These are phyloP conservation scores for Hydnum rufescens DNA, from an alignment of 768 basidiomycete species.

Conservation along the genomic window DNA sequence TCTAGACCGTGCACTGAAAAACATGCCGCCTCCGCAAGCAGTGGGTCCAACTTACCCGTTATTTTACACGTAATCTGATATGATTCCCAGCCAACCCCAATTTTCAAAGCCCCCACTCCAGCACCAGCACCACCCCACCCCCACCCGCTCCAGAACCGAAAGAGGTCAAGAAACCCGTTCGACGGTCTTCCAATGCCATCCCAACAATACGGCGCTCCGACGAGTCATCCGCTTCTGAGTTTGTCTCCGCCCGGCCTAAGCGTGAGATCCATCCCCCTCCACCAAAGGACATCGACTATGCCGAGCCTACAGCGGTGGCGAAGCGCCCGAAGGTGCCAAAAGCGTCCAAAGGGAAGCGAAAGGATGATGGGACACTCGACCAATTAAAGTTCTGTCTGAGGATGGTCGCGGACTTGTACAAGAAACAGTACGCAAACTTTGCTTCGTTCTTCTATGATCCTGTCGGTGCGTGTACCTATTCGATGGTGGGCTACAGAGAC, in stretches of 20 bases:
- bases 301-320: conserved; percentile 25
- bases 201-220: conserved; percentile 73
- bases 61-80: background rate
- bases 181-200: conserved; percentile 61
- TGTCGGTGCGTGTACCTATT: conserved; percentile 73
- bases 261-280: conserved; percentile 95
- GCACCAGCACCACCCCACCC: conserved; percentile 26
- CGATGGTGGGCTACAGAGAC: background rate
- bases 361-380: conserved; percentile 48
- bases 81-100: background rate
- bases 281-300: conserved; percentile 75
- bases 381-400: conserved; percentile 72
- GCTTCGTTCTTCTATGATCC: conserved; percentile 85
- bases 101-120: conserved; percentile 12
- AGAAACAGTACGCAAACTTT: conserved; percentile 52
- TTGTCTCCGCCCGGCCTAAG: conserved; percentile 47
- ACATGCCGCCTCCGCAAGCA: conserved; percentile 58
- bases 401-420: conserved; percentile 51
- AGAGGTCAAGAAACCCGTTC: conserved; percentile 24
- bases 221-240: conserved; percentile 2
- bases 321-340: conserved; percentile 39
- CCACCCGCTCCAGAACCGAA: conserved; percentile 23
- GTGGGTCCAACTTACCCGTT: conserved; percentile 24
- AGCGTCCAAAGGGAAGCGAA: conserved; percentile 29
- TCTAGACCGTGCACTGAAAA: conserved; percentile 77